phyloP scores from a whole-genome alignment of 2,329 filamentous ascomycete species.

The Alternaria sp. region DNA sequence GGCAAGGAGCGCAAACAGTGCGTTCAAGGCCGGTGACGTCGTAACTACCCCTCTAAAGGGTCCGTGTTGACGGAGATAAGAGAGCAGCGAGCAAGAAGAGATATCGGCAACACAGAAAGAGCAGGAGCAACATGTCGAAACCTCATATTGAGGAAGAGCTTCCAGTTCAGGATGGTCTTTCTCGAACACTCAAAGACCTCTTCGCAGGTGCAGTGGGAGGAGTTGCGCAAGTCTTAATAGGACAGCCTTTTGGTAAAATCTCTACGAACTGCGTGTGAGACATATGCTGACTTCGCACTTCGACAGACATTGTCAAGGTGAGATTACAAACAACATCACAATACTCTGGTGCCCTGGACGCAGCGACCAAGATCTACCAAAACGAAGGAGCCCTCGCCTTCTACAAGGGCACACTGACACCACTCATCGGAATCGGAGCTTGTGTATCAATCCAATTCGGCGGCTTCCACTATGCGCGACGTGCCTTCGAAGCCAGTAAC shows the following conservation, averaged over 20 bases:
- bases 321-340: slow-evolving; percentile 87
- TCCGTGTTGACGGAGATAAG: slow-evolving; percentile 18
- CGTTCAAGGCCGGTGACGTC: not conserved
- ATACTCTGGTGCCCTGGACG: slow-evolving; percentile 80
- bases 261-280: not conserved
- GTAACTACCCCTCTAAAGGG: slow-evolving; percentile 10
- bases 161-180: slow-evolving; percentile 42
- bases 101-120: slow-evolving; percentile 1
- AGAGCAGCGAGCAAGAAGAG: not conserved
- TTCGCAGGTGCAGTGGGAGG: slow-evolving; percentile 90
- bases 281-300: not conserved
- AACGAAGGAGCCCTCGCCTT: slow-evolving; percentile 90
- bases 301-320: slow-evolving; percentile 78
- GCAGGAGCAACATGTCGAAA: slow-evolving; percentile 26
- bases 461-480: slow-evolving; percentile 90
- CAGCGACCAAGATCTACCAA: slow-evolving; percentile 81
- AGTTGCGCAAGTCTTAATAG: slow-evolving; percentile 62
- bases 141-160: slow-evolving; percentile 50
- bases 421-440: slow-evolving; percentile 92
- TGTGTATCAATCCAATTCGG: slow-evolving; percentile 98
- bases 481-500: slow-evolving; percentile 82
- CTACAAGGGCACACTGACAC: slow-evolving; percentile 97
- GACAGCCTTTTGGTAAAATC: not conserved
- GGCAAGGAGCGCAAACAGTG: not conserved
- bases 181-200: slow-evolving; percentile 77